Evolutionary conservation across 1,284 basidiomycete genomes (phyloP).

Genomic region (Leccinum huronense): DNA sequence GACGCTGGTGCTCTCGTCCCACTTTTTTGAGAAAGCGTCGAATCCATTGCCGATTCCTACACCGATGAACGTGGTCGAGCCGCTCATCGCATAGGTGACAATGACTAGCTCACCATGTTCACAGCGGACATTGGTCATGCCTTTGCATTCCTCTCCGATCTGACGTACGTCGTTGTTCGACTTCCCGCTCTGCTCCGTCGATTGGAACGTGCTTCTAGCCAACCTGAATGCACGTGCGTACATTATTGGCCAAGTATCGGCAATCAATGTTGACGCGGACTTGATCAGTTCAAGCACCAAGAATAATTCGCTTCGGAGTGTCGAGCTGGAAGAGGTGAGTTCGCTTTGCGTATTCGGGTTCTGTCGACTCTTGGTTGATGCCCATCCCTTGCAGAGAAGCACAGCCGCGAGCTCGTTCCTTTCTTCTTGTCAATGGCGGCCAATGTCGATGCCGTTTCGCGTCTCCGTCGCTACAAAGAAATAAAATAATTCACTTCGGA

Average conservation of each 20-base stretch:
- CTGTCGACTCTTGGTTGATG: constrained; percentile 67
- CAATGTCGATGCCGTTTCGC: constrained; percentile 38
- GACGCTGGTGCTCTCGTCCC: constrained; percentile 27
- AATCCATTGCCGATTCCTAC: not conserved
- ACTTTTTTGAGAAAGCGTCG: not conserved
- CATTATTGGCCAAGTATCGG: no score
- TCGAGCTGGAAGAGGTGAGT: no score
- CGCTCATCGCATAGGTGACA: not conserved
- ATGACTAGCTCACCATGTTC: constrained; percentile 9
- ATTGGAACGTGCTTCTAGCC: no score
- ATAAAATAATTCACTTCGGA: no score
- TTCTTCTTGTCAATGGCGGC: constrained; percentile 63
- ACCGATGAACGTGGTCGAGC: not conserved
- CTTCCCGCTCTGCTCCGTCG: no score
- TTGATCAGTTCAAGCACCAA: no score
- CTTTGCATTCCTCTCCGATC: no score
- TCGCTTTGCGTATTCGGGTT: no score
- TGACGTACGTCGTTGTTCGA: no score
- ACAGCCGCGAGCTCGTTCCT: constrained; percentile 81
- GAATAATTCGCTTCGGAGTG: no score
- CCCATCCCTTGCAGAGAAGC: constrained; percentile 60
- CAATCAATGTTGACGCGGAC: no score
- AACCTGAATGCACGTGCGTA: no score
- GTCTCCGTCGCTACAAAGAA: constrained; percentile 49
- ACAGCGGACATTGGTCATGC: constrained; percentile 10